Percentiles rank a stretch among this genome's conserved stretches.
These are phyloP conservation scores for Eutypella sp. DNA, from an alignment of 2,329 filamentous ascomycete species.

Conservation along the genomic window DNA sequence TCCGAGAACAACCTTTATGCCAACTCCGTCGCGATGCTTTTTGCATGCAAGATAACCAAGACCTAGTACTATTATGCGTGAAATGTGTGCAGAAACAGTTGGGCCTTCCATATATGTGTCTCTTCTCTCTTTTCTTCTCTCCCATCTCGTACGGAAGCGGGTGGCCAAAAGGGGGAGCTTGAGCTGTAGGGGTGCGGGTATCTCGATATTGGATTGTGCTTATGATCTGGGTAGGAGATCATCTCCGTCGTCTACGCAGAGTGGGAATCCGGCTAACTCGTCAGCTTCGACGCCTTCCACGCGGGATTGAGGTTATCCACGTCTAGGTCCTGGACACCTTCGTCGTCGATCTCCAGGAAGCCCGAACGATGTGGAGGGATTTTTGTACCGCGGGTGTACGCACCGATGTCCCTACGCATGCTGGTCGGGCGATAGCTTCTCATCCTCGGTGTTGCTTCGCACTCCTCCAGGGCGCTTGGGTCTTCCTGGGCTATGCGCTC, in stretches of 20 bases:
- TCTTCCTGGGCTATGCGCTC: conserved; percentile 51
- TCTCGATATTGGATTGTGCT: too few species aligned
- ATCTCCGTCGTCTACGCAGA: conserved; percentile 4
- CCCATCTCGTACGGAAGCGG: neutral
- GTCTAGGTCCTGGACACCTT: conserved; percentile 26
- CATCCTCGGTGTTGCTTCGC: conserved; percentile 32
- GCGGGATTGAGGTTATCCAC: conserved; percentile 23
- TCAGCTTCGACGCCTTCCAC: conserved; percentile 17
- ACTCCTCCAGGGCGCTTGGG: conserved; percentile 20
- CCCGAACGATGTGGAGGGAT: conserved; percentile 11
- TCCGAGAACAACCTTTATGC: conserved; percentile 8
- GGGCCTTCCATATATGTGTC: neutral
- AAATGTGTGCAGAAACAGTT: conserved; percentile 3
- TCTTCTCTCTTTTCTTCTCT: neutral
- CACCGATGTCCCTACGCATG: conserved; percentile 43
- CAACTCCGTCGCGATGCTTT: conserved; percentile 22
- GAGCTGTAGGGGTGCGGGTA: neutral
- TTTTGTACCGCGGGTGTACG: conserved; percentile 18
- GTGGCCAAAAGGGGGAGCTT: too few species aligned
- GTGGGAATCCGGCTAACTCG: conserved; percentile 10
- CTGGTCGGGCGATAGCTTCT: conserved; percentile 49
- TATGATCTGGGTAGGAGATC: neutral
- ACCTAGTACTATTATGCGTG: conserved; percentile 6
- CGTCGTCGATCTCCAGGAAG: conserved; percentile 24
- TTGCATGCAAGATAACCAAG: conserved; percentile 11